phyloP scores from a whole-genome alignment of 2,329 filamentous ascomycete species.

The Colletotrichum truncatum region DNA sequence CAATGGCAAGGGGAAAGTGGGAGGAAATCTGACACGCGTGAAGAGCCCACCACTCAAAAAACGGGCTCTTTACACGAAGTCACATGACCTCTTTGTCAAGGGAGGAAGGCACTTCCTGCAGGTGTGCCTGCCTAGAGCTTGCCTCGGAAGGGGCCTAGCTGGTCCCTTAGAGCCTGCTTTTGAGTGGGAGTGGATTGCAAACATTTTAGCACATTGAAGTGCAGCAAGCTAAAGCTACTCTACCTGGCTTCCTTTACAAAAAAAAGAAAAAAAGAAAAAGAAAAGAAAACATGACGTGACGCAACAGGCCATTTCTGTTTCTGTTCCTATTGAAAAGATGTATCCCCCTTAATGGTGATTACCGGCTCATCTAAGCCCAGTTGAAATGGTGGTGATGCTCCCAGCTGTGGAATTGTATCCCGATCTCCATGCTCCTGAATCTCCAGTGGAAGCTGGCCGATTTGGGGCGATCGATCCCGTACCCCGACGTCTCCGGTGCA shows the following conservation, averaged over 20 bases:
- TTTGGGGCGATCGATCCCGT: conserved; percentile 20
- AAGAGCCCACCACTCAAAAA: background rate
- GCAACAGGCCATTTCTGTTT: no score
- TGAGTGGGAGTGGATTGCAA: background rate
- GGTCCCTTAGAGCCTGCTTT: background rate
- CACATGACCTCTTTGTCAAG: conserved; percentile 22
- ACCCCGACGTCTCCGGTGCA: conserved; percentile 16
- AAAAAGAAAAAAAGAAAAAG: no score
- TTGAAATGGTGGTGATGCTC: background rate
- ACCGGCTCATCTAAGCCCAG: no score
- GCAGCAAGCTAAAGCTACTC: no score
- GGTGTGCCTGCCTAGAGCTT: conserved; percentile 9
- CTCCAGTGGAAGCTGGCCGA: conserved; percentile 12
- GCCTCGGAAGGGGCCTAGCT: background rate
- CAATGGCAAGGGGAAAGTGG: background rate
- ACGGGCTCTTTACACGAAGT: conserved; percentile 28
- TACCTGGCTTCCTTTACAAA: no score
- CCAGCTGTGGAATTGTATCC: background rate
- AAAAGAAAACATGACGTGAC: no score
- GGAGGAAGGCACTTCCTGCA: background rate
- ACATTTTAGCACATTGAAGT: no score
- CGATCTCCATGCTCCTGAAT: conserved; percentile 8
- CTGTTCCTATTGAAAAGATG: background rate
- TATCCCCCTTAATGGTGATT: no score
- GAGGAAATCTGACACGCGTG: background rate